Evolutionary conservation across 2,329 filamentous ascomycete species (phyloP).

Genomic region (Chrysosporium keratinophilum): DNA sequence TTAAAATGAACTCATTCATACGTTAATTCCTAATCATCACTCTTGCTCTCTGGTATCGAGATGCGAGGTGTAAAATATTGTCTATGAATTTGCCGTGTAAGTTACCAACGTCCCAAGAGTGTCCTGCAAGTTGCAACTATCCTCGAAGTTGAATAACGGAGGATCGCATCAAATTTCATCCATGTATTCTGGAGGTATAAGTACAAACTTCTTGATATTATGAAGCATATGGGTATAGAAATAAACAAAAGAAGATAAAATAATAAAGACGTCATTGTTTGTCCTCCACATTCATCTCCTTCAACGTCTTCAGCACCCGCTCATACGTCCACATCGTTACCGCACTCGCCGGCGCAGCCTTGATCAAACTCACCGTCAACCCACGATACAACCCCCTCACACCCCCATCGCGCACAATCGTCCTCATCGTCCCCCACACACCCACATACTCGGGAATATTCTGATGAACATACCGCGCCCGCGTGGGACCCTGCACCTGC

Average conservation of each 20-base stretch:
- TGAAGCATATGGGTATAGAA: too few species aligned
- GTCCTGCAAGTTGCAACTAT: neutral
- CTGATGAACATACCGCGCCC: conserved; percentile 65
- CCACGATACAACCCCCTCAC: conserved; percentile 75
- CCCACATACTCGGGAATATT: conserved; percentile 78
- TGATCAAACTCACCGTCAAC: conserved; percentile 76
- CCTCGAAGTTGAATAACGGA: too few species aligned
- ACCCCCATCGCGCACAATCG: conserved; percentile 64
- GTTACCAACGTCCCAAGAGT: too few species aligned
- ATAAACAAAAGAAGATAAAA: neutral
- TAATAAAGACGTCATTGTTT: neutral
- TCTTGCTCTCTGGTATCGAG: too few species aligned
- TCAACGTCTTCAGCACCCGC: conserved; percentile 54
- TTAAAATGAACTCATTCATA: neutral
- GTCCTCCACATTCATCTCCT: conserved; percentile 24
- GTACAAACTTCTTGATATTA: too few species aligned
- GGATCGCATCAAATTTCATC: too few species aligned
- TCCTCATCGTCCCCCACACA: conserved; percentile 54
- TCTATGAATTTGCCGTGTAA: too few species aligned
- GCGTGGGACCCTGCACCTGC: conserved; percentile 87
- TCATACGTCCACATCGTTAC: conserved; percentile 96
- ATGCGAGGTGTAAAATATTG: too few species aligned
- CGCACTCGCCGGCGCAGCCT: conserved; percentile 85
- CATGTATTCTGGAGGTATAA: too few species aligned
- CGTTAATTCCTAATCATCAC: neutral